Evolutionary conservation across 2,329 filamentous ascomycete genomes (phyloP).

Genomic region (Fusarium pilosicola): DNA sequence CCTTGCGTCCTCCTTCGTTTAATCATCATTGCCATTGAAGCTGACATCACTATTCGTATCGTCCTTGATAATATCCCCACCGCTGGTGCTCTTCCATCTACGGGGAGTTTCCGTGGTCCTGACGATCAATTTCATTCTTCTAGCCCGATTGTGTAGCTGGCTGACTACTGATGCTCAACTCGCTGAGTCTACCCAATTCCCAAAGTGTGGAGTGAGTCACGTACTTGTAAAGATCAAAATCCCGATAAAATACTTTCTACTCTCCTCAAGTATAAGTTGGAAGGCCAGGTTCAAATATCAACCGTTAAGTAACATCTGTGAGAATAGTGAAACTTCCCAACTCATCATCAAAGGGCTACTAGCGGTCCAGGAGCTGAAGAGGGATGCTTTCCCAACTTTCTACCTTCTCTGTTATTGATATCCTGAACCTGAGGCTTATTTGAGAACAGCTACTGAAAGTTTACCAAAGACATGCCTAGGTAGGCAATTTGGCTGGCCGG

Average conservation of each 20-base stretch:
- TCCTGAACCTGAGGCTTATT: background rate
- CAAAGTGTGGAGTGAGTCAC: background rate
- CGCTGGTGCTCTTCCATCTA: background rate
- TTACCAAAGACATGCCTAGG: background rate
- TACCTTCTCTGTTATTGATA: background rate
- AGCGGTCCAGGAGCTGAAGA: background rate
- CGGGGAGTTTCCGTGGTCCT: background rate
- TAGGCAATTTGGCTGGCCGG: background rate
- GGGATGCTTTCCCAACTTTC: background rate
- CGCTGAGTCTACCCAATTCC: background rate
- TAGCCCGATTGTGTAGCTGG: background rate
- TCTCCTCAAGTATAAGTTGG: background rate
- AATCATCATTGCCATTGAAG: background rate
- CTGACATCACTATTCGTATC: background rate
- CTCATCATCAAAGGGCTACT: background rate
- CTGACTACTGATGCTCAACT: background rate
- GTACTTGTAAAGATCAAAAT: background rate
- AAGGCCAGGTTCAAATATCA: background rate
- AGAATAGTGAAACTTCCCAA: background rate
- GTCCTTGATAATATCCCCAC: background rate
- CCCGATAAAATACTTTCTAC: background rate
- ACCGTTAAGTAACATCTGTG: background rate
- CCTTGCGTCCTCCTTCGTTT: background rate
- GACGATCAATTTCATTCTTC: background rate
- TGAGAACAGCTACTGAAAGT: background rate